These are phyloP conservation scores for Geotrichum citri-aurantii DNA, from an alignment of 1,139 yeast species.

Conservation along the genomic window DNA sequence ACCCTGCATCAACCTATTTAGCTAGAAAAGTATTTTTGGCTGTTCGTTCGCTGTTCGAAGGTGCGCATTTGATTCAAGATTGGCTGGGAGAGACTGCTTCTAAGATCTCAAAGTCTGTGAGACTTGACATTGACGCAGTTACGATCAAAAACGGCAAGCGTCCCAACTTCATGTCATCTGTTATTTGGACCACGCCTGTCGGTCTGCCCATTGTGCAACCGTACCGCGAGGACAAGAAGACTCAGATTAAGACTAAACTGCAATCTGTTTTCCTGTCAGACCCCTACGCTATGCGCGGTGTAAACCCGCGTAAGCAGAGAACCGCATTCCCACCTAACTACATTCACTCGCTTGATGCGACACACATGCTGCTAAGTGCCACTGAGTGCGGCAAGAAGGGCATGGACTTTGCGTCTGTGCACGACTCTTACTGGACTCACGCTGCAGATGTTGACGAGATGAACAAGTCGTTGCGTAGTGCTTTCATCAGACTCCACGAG, in stretches of 20 bases:
- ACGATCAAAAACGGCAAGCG: conserved; percentile 30
- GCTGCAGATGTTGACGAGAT: conserved; percentile 74
- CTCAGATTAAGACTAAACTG: conserved; percentile 65
- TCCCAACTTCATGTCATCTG: conserved; percentile 62
- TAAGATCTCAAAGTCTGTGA: conserved; percentile 70
- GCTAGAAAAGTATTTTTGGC: conserved; percentile 77
- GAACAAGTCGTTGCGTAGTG: conserved; percentile 69
- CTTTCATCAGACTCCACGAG: conserved; percentile 73
- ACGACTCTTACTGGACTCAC: conserved; percentile 98
- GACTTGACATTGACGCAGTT: conserved; percentile 46
- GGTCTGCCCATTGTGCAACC: conserved; percentile 92
- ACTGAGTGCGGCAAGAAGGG: conserved; percentile 62
- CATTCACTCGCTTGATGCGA: conserved; percentile 92
- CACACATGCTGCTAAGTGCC: conserved; percentile 93
- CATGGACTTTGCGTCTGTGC: conserved; percentile 90
- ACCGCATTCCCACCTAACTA: conserved; percentile 96
- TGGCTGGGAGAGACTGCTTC: conserved; percentile 90
- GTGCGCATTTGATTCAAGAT: conserved; percentile 93
- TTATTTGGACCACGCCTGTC: conserved; percentile 95
- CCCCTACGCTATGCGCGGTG: conserved; percentile 76
- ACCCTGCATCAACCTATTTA: conserved; percentile 54
- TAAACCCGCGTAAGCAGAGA: conserved; percentile 82
- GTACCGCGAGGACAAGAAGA: conserved; percentile 62
- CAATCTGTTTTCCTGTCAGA: conserved; percentile 80
- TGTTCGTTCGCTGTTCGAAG: conserved; percentile 77